These are phyloP conservation scores for Chaetomium globosum DNA, from an alignment of 2,329 filamentous ascomycete species.

Conservation along the genomic window DNA sequence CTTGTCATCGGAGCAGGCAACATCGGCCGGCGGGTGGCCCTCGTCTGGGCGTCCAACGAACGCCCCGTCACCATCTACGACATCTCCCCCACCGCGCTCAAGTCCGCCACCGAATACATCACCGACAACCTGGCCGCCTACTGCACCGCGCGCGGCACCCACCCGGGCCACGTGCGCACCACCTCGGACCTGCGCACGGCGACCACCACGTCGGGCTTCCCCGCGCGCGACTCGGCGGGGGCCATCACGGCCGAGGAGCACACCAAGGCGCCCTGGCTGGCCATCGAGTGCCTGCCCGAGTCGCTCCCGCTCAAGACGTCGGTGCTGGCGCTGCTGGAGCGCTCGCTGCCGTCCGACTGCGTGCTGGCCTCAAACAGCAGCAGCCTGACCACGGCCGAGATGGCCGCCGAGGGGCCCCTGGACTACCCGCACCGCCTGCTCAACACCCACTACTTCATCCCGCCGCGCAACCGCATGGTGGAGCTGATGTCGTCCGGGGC, in stretches of 20 bases:
- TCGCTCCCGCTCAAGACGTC: constrained; percentile 39
- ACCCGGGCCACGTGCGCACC: constrained; percentile 38
- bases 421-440: constrained; percentile 38
- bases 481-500: constrained; percentile 44
- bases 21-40: constrained; percentile 46
- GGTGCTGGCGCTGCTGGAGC: constrained; percentile 39
- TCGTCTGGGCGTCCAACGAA: constrained; percentile 40
- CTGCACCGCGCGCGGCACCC: constrained; percentile 37
- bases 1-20: constrained; percentile 48
- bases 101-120: constrained; percentile 41
- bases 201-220: constrained; percentile 28
- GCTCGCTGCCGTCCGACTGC: constrained; percentile 37
- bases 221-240: constrained; percentile 16
- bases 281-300: constrained; percentile 43
- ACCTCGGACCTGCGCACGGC: constrained; percentile 36
- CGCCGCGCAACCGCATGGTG: constrained; percentile 40
- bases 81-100: constrained; percentile 34
- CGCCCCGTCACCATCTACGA: constrained; percentile 40
- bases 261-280: constrained; percentile 38
- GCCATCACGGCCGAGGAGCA: constrained; percentile 26
- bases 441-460: constrained; percentile 44
- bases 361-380: constrained; percentile 42
- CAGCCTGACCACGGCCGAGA: constrained; percentile 39
- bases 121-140: constrained; percentile 41
- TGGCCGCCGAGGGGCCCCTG: constrained; percentile 32